Evolutionary conservation across 2,329 filamentous ascomycete species (phyloP), one percentile per base, ranked within the genome.

Genomic region (Cercospora sp.): DNA sequence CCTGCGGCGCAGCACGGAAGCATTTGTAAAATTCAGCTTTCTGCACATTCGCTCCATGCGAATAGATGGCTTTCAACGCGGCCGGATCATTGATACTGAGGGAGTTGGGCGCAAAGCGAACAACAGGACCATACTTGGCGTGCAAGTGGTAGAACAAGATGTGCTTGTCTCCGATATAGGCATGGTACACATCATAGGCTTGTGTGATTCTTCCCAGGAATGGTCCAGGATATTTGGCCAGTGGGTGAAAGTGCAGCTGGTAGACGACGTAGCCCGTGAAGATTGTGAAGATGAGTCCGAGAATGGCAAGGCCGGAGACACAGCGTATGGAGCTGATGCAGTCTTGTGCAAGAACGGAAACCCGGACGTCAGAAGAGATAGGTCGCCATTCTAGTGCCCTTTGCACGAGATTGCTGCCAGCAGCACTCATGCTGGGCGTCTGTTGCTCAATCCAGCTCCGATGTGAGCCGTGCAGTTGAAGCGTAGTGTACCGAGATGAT

Each of bases 11-110:
- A 5, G 78, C 79, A 0, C 81, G 80, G 65, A 85, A 83, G 4
- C 82, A 81, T 26, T 79, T 78, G 74, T 85, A 85, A 68, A 82
- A 83, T 55, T 80, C 77, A 0, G 82, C 80, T 69, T 85, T 85
- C 63, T 81, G 80, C n/a, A 85, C 80, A 71, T 85, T 83, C 40
- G 81, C 77, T 26, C 79, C 77, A 74, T 81, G 80, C 26, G 81
- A 79, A 69, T 85, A 85, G 72, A 85, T 84, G n/a, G 79, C 78
- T 67, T 82, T 82, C 10, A 85, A 73, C 0, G 81, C 81, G 1
- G 65, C 66, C 10, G 74, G 73, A 24, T 75, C 71, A 55, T 74
- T 74, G 58, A 74, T 74, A 7, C 71, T 72, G 10, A 75, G 70
- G 10, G 70, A 30, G 74, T 74, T 74, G 21, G 73, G 73, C 26